Base-by-base conservation (phyloP, 2,329 filamentous ascomycete genomes). In the Ophiocordyceps camponoti-saundersi region DNA sequence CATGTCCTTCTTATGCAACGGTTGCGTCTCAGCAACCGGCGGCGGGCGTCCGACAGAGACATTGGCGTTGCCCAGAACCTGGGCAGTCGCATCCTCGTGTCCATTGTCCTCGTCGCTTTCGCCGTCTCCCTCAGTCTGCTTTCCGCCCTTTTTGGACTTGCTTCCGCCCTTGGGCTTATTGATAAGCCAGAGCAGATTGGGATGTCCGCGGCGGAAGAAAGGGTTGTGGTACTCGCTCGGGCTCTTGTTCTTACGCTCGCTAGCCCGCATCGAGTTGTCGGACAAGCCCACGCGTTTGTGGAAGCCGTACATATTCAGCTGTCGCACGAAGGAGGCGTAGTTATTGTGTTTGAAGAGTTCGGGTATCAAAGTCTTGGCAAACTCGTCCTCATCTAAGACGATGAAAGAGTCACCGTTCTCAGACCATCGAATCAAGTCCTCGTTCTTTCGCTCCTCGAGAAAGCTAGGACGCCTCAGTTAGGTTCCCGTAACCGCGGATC, bases 331-430 rank as follows among this genome's bases (percentile, higher is more conserved):
- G 53, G 89, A 95, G 44, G 89, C 89, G 64, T 95, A 95, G 62
- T 95, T 95, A 73, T 90, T 95, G 68, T 98, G 92, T 65, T 98
- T 98, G 74, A 98, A 98, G 51, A 96, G 80, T 63, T 96, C 94
- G 1, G 92, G 92, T 22, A 98, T 85, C 55, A 98, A 82, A 36
- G 85, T 87, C 66, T 95, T 96, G 20, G 92, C 95, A 60, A 98
- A 98, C 65, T 95, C 90, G 59, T 98, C 92, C 65, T 98, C 92
- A 58, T 98, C 90, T 10, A 96, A 68, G 3, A 98, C 90, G 48
- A 96, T 85, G 65, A 98, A 98, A 0, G 90, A 95, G 58, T 94
- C 88, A 29, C 92, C 92, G 58, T 90, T 87, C 56, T 94, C 86
- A 0, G 92, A 95, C 92, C 92, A 98, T 55, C 90, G 80, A 59